phyloP scores from a whole-genome alignment of 495 filamentous ascomycete species.

The Xylaria castorea region DNA sequence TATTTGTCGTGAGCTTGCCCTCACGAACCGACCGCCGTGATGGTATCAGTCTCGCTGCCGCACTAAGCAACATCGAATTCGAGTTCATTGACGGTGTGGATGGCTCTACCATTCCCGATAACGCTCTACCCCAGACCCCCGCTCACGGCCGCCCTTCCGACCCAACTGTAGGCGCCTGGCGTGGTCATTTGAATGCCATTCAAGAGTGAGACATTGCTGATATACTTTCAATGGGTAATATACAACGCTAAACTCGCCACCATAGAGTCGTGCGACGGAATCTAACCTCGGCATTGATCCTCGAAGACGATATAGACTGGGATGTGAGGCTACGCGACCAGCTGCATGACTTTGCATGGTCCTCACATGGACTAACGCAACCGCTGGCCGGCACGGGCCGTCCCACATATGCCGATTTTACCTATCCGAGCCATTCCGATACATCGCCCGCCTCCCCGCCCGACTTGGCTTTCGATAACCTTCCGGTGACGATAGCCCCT shows the following conservation, averaged over 20 bases:
- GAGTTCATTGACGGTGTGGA: constrained; percentile 57
- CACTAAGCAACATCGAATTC: constrained; percentile 51
- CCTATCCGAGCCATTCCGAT: constrained; percentile 27
- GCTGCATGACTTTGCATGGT: constrained; percentile 55
- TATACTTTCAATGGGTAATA: background rate
- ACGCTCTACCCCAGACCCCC: constrained; percentile 41
- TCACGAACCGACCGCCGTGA: constrained; percentile 62
- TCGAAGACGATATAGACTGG: constrained; percentile 69
- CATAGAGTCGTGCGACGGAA: constrained; percentile 53
- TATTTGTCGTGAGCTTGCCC: constrained; percentile 60
- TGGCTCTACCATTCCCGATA: constrained; percentile 45
- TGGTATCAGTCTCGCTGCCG: constrained; percentile 54
- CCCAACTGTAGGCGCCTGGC: constrained; percentile 36
- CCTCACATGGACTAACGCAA: constrained; percentile 44
- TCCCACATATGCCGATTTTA: constrained; percentile 29
- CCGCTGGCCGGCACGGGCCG: constrained; percentile 22
- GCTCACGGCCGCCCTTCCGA: constrained; percentile 23
- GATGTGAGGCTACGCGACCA: constrained; percentile 59
- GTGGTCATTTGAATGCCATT: constrained; percentile 42
- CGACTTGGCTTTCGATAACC: constrained; percentile 29
- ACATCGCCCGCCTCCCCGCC: constrained; percentile 14
- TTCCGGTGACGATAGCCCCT: constrained; percentile 40
- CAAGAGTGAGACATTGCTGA: constrained; percentile 34
- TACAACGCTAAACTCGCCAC: background rate
- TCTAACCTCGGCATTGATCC: constrained; percentile 56